Base-by-base conservation (phyloP, 176 grass and related monocot genomes). In the Aegilops umbellulata region DNA sequence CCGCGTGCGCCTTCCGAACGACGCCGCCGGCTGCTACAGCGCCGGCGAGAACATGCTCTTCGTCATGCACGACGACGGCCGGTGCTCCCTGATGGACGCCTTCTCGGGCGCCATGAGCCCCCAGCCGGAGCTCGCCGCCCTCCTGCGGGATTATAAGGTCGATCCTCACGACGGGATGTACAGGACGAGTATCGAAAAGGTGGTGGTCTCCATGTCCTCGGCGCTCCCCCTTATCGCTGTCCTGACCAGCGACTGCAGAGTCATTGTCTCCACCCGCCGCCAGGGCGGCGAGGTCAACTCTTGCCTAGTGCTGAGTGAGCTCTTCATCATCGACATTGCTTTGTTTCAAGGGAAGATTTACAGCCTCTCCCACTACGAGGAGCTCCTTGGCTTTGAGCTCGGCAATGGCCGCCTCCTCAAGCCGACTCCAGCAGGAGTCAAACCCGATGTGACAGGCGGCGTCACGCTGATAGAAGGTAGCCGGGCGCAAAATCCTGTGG, bases 1-100 rank as follows among this genome's bases (percentile, higher is more conserved):
- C 65, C 65, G 31, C 8, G 17, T 69, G 65, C 65, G 65, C 19
- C 16, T 69, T 1, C 31, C 65, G 30, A 4, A 1, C 65, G 65
- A 35, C 65, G 31, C 3, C 65, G 8, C 17, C 30, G 19, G 3
- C 65, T 69, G 65, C 65, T 69, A 69, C 65, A 35, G 30, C 31
- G 65, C 65, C 7, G 65, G 65, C 65, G 65, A 69, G 16, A 69
- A 69, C 31, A 69, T 72, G 69, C 19, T 78, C 20, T 32, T 78
- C 51, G 49, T 23, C 30, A 3, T 58, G 6, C 75, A 60, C 53
- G 20, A 12, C 49, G 30, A 36, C 75, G 75, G 75, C 53, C 19
- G 20, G 51, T 34, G 19, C 75, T 78, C 75, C 53, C 30, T 78
- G 75, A 78, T 78, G 75, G n/a, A 78, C 53, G 10, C 75, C 15